These are phyloP conservation scores for Talaromyces sp. DNA, from an alignment of 2,329 filamentous ascomycete species.

Conservation along the genomic window DNA sequence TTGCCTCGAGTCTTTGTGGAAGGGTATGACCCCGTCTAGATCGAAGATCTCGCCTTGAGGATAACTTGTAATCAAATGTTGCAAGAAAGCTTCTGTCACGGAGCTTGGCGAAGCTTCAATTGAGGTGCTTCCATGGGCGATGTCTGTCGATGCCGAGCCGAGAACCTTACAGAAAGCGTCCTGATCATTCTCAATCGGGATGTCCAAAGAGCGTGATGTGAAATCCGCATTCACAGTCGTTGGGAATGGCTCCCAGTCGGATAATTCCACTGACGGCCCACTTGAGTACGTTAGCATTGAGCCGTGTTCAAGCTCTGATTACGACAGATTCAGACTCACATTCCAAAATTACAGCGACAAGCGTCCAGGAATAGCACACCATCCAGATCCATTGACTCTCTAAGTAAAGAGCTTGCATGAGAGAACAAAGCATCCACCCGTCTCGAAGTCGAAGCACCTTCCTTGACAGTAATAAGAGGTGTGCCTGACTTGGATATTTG, in stretches of 20 bases:
- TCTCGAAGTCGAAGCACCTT: slow-evolving; percentile 18
- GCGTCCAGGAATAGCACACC: slow-evolving; percentile 32
- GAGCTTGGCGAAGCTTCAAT: not conserved
- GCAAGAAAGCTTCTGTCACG: not conserved
- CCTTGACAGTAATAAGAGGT: slow-evolving; percentile 18
- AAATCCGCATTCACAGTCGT: not conserved
- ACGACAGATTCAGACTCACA: slow-evolving; percentile 19
- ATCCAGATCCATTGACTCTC: slow-evolving; percentile 39
- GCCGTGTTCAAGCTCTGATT: not conserved
- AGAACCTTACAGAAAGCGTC: slow-evolving; percentile 1
- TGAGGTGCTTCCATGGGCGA: not conserved
- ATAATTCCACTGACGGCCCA: not conserved
- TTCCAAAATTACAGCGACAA: slow-evolving; percentile 24
- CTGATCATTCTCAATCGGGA: not conserved
- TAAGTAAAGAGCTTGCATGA: slow-evolving; percentile 42
- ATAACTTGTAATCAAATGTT: not conserved
- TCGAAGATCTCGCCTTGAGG: not conserved
- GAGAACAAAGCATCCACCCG: slow-evolving; percentile 34
- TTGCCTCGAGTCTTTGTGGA: not conserved
- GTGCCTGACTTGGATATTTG: not conserved
- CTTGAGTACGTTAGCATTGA: slow-evolving; percentile 17
- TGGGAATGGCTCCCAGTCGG: slow-evolving; percentile 19
- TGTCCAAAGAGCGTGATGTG: not conserved
- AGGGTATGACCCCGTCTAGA: not conserved
- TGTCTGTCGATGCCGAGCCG: not conserved